Conservation (phyloP, 2,329 filamentous ascomycete genomes). For the Cytospora chrysosperma region DNA sequence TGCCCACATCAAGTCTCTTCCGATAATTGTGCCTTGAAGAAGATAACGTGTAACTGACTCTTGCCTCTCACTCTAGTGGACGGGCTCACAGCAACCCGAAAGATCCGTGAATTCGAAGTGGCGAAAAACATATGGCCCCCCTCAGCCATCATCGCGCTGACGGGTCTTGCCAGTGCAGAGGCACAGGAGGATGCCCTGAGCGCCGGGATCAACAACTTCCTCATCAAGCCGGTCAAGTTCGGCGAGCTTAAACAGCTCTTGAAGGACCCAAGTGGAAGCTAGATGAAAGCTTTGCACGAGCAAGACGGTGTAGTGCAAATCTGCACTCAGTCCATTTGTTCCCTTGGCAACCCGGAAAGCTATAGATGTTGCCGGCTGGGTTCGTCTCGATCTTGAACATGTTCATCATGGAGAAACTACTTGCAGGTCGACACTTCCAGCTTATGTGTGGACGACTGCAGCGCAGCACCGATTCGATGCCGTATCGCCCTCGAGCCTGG, state of each 20-base stretch:
- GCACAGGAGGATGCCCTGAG: constrained; percentile 49
- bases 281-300: neutral
- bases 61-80: constrained; percentile 38
- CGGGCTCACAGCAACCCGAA: constrained; percentile 47
- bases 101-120: constrained; percentile 48
- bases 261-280: neutral
- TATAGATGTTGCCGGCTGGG: neutral
- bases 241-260: constrained; percentile 42
- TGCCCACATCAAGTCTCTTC: neutral
- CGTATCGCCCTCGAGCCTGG: neutral
- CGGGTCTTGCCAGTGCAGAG: constrained; percentile 49
- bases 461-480: neutral
- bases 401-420: neutral
- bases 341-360: no score
- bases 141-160: constrained; percentile 51
- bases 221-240: constrained; percentile 51
- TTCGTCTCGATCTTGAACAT: neutral
- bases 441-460: neutral
- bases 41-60: neutral
- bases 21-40: neutral
- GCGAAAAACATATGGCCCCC: constrained; percentile 38
- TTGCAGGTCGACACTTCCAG: neutral
- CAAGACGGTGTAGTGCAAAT: no score
- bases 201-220: constrained; percentile 49
- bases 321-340: no score